Evolutionary conservation across 495 filamentous ascomycete species (phyloP).

Genomic region (Neurospora africana): DNA sequence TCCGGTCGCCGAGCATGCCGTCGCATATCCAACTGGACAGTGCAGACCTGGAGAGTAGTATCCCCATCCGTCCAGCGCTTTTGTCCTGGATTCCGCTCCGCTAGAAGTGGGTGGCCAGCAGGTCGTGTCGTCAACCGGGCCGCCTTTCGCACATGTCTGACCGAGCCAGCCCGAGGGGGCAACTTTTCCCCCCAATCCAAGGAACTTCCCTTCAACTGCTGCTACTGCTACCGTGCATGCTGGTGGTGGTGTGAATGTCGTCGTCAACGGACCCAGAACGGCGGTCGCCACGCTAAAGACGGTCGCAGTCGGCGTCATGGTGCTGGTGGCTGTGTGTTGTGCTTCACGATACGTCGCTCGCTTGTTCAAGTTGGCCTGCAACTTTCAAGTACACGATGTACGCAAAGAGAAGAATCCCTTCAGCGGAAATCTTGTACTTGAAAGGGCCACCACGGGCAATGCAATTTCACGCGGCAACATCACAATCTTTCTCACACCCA

Average conservation of each 20-base stretch:
- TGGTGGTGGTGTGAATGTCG: conserved; percentile 24
- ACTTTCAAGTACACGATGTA: background rate
- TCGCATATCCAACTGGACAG: conserved; percentile 24
- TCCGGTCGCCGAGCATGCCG: conserved; percentile 25
- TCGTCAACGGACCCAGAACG: conserved; percentile 26
- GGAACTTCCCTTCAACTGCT: conserved; percentile 6
- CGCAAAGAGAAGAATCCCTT: background rate
- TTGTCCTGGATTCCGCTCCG: conserved; percentile 8
- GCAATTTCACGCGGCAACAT: background rate
- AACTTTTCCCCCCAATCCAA: conserved; percentile 6
- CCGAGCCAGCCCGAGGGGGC: conserved; percentile 13
- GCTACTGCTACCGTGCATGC: conserved; percentile 21
- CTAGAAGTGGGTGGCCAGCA: conserved; percentile 23
- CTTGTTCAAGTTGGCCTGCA: background rate
- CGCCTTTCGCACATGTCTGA: conserved; percentile 13
- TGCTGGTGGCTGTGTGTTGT: background rate
- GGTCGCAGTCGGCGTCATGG: background rate
- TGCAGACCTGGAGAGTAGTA: conserved; percentile 26
- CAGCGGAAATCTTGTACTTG: background rate
- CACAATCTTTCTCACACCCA: background rate
- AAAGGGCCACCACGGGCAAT: background rate
- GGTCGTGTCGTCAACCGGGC: conserved; percentile 14
- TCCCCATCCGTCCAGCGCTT: conserved; percentile 19
- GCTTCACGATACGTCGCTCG: background rate
- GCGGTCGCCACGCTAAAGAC: conserved; percentile 11